Evolutionary conservation across 2,329 filamentous ascomycete species (phyloP), one percentile per base, ranked within the genome.

Genomic region (Penicillium aurantiogriseum): DNA sequence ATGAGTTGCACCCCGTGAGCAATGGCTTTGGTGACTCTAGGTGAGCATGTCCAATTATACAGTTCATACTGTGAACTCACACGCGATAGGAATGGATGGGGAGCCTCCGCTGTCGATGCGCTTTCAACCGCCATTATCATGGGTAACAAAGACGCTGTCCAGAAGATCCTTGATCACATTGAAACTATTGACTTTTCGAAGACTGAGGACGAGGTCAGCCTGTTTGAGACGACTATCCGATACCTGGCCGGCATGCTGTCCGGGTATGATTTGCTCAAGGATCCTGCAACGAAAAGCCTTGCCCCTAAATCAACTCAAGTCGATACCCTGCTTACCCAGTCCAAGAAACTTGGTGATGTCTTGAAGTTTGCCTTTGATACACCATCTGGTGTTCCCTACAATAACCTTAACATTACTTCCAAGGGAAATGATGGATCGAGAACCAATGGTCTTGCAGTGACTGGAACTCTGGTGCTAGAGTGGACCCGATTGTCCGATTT

Each of bases 161-260:
- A 86, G 42, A 79, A 86, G 52, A 92, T 95, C 61, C 74, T 96
- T 21, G 79, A 88, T 6, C 87, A 87, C 69, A 83, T 96, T 45
- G 82, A 85, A 0, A 83, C 76, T 0, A 88, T 95, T 67, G 80
- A 95, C 73, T 96, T 90, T 69, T 82, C 82, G 42, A 77, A 80
- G 11, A 89, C 88, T 1, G 67, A 79, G 2, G 74, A 79, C 1
- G 74, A 79, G 10, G 85, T 96, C 48, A 93, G 88, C 38, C 75
- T 96, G 8, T 96, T 96, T 67, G 92, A 96, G 75, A 95, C 91
- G 0, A 96, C 90, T 0, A 96, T 96, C 68, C 87, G 92, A 29
- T 96, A 96, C 67, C 77, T 96, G 1, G 92, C 85, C 10, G 92
- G 91, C 17, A 80, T 96, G 66, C 70, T 96, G 9, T 89, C 91